Base-by-base conservation (phyloP, 148 eudicot genomes). In the Heliosperma pusillum region DNA sequence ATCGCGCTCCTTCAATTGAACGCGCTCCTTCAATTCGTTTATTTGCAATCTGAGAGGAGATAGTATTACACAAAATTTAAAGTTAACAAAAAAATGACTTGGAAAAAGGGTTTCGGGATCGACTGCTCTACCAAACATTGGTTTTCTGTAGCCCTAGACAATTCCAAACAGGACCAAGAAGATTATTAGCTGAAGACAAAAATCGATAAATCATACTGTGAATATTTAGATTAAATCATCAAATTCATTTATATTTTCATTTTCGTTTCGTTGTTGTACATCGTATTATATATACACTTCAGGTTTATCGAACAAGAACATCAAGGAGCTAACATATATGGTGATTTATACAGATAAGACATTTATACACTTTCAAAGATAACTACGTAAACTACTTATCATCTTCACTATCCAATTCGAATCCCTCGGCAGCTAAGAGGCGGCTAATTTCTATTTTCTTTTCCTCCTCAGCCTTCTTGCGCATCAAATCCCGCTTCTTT, bases 351-450 rank as follows among this genome's bases (percentile, higher is more conserved):
- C 77, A 57, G 36, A 36, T 22, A 73, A 79, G 22, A 10, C 44
- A 44, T 50, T 21, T 3, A 74, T 7, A 19, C 47, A 74, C 26
- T 47, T 19, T 15, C 64, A 64, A 1, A 13, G 20, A 20, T 22
- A 16, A 56, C 29, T 27, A 7, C 25, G 45, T 19, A 53, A 12
- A 52, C 65, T 65, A 25, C 61, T 90, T 74, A 29, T 80, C 91
- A 56, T 91, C 88, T 74, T 92, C 96, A 8, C 82, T 83, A 42
- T 78, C 98, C 67, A 92, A 88, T 84, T 94, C 98, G 65, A 94
- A 86, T 74, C 98, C 98, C 81, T 94, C 98, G 0, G 89, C 93
- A 29, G 97, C 98, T 47, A 94, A 83, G 78, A 94, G 98, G 68
- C 85, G 83, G 74, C 82, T 81, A 47, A 94, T 84, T 33, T 86